A percentile compares a stretch with the other conserved stretches of the same genome.
Evolutionary conservation across 306 rosid genomes (phyloP).

Genomic region (Oemleria cerasiformis): DNA sequence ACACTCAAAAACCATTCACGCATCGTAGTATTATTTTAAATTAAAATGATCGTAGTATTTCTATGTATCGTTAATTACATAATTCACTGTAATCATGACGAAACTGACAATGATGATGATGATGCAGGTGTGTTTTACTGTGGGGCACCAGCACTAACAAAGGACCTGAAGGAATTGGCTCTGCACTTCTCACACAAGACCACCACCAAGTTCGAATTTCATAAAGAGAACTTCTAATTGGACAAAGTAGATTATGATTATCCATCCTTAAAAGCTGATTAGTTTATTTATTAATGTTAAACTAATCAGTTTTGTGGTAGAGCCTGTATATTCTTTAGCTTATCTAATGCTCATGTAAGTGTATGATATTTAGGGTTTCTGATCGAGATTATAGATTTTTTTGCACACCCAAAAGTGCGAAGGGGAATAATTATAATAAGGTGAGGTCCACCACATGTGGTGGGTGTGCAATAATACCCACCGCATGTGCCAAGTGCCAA

Average conservation of each 20-base stretch:
- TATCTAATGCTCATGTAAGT: constrained; percentile 4
- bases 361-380: neutral
- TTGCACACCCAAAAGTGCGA: neutral
- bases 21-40: too few relatives aligned
- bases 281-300: too few relatives aligned
- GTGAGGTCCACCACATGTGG: neutral
- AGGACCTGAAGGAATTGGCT: constrained; percentile 43
- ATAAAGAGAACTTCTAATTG: constrained; percentile 46
- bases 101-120: neutral
- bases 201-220: constrained; percentile 53
- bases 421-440: neutral
- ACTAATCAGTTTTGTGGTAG: too few relatives aligned
- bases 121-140: constrained; percentile 55
- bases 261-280: too few relatives aligned
- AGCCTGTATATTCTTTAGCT: neutral
- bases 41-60: too few relatives aligned
- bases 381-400: neutral
- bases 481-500: neutral
- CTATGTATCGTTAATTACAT: neutral
- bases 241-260: neutral
- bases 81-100: neutral
- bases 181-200: constrained; percentile 47
- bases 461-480: constrained; percentile 1
- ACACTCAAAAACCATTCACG: too few relatives aligned
- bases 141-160: constrained; percentile 47